Conservation (phyloP, 1,284 basidiomycete genomes). For the Malassezia furfur region DNA sequence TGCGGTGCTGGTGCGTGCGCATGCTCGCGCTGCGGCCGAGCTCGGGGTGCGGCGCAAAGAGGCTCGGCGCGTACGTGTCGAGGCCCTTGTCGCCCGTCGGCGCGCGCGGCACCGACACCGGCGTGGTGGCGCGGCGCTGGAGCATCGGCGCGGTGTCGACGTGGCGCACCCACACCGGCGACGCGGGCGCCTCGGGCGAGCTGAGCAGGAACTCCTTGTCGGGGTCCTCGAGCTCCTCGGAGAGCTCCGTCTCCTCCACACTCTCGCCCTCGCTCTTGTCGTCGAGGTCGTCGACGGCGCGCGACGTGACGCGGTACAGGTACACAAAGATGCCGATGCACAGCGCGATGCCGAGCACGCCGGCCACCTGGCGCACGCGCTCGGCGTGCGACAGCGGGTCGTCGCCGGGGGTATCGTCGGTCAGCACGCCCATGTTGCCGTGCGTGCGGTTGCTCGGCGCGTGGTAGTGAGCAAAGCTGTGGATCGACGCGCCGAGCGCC, state of each 20-base stretch:
- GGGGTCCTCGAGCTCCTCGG: slow-evolving; percentile 2
- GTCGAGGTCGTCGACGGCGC: slow-evolving; percentile 66
- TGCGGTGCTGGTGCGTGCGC: not conserved
- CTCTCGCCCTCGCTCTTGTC: slow-evolving; percentile 27
- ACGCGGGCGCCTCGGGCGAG: not conserved
- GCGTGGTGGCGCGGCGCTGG: not conserved
- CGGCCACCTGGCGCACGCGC: slow-evolving; percentile 58
- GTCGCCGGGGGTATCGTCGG: not conserved
- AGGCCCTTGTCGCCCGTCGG: not conserved
- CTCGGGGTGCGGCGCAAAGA: not conserved
- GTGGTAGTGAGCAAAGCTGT: slow-evolving; percentile 66
- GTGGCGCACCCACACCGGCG: not conserved
- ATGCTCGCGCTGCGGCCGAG: not conserved
- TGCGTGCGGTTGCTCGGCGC: slow-evolving; percentile 10
- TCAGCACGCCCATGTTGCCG: not conserved
- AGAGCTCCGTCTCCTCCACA: slow-evolving; percentile 12
- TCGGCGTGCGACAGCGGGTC: slow-evolving; percentile 47
- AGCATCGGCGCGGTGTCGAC: not conserved
- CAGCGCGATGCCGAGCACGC: slow-evolving; percentile 60
- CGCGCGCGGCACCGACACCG: not conserved
- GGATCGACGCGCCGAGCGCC: slow-evolving; percentile 67
- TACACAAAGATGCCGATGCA: slow-evolving; percentile 70
- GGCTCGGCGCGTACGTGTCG: not conserved
- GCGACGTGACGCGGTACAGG: slow-evolving; percentile 65
- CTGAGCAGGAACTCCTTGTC: not conserved